These are phyloP conservation scores for Hemileccinum impolitum DNA, from an alignment of 768 basidiomycete species.

Conservation along the genomic window DNA sequence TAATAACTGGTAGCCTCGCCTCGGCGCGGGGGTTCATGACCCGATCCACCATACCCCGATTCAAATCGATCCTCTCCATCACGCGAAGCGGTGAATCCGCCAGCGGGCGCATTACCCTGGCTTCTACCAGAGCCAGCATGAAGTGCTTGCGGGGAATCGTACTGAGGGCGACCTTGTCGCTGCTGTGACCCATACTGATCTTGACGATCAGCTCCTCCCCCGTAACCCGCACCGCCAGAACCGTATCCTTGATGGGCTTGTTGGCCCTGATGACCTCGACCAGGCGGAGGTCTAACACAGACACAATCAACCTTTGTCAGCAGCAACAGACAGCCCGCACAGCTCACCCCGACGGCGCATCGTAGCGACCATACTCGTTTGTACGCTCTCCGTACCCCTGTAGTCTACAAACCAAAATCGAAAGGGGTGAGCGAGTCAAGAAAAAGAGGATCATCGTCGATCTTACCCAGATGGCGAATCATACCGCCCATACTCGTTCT, in stretches of 20 bases:
- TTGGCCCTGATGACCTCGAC: conserved; percentile 7
- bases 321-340: not conserved
- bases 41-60: conserved; percentile 5
- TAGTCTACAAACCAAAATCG: conserved; percentile 2
- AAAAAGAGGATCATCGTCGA: no score
- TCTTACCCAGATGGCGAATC: conserved; percentile 17
- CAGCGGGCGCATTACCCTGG: conserved; percentile 12
- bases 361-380: conserved; percentile 7
- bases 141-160: conserved; percentile 6
- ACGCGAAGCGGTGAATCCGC: conserved; percentile 14
- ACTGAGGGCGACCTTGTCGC: conserved; percentile 8
- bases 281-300: conserved; percentile 6
- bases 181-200: conserved; percentile 10
- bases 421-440: not conserved
- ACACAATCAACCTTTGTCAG: not conserved
- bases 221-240: conserved; percentile 5
- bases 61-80: conserved; percentile 7
- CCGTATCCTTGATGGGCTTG: conserved; percentile 1
- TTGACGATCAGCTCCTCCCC: conserved; percentile 3
- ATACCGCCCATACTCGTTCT: not conserved
- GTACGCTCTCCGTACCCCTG: not conserved
- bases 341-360: conserved; percentile 14
- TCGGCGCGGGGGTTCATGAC: conserved; percentile 1
- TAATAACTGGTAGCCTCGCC: conserved; percentile 23
- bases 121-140: conserved; percentile 1